phyloP scores from a whole-genome alignment of 2,329 filamentous ascomycete species.

The Colletotrichum kahawae region DNA sequence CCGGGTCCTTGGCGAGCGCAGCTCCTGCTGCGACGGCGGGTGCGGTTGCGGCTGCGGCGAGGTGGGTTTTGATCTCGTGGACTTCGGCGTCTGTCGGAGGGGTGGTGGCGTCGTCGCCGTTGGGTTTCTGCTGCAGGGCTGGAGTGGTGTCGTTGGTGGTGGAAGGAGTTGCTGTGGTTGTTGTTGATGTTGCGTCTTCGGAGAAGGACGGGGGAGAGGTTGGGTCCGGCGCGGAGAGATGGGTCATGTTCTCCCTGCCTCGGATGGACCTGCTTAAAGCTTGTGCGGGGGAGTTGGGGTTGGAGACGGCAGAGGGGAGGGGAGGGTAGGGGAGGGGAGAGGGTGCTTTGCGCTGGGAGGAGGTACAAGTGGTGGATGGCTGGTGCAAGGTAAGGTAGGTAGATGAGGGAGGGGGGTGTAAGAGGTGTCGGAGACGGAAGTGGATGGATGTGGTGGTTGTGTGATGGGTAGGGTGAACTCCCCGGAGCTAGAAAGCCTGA shows the following conservation, averaged over 20 bases:
- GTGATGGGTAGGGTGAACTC: background rate
- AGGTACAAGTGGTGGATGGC: background rate
- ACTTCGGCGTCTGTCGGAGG: constrained; percentile 21
- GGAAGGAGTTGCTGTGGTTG: background rate
- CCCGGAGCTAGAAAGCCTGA: background rate
- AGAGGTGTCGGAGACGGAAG: background rate
- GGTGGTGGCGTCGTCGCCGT: background rate
- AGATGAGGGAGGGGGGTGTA: background rate
- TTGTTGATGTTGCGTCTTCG: constrained; percentile 12
- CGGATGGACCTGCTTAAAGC: constrained; percentile 9
- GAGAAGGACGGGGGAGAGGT: constrained; percentile 16
- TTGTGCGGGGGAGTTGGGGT: background rate
- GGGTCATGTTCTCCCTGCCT: constrained; percentile 19
- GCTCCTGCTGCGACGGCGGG: background rate
- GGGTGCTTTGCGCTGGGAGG: background rate
- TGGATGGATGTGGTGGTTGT: background rate
- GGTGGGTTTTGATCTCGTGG: constrained; percentile 20
- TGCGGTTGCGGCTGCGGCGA: constrained; percentile 20
- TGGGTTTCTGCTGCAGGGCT: constrained; percentile 9
- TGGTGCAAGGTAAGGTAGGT: background rate
- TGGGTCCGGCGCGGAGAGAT: constrained; percentile 25
- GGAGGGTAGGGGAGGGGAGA: background rate
- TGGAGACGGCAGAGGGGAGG: background rate
- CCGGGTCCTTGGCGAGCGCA: constrained; percentile 10
- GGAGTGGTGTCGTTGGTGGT: background rate